Conservation (phyloP, 2,329 filamentous ascomycete species). For the Aspergillus uvarum region DNA sequence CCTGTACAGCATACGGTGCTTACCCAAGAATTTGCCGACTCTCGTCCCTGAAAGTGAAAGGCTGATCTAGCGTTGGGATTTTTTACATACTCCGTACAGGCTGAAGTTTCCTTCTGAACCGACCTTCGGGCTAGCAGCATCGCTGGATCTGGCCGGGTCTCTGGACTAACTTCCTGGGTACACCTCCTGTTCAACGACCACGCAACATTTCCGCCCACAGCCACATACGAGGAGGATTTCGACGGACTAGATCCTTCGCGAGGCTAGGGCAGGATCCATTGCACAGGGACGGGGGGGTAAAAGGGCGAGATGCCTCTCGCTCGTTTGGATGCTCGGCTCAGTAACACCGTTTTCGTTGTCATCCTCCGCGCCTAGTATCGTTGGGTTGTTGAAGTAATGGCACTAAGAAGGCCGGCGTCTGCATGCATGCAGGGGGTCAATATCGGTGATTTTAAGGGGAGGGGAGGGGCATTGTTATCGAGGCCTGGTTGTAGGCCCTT, state of each 20-base stretch:
- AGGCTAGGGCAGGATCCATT: background rate
- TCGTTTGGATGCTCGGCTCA: background rate
- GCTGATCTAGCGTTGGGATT: too few relatives aligned
- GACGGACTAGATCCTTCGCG: background rate
- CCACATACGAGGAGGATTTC: background rate
- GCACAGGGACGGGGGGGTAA: too few relatives aligned
- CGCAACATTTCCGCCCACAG: background rate
- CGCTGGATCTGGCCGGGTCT: too few relatives aligned
- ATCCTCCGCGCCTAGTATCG: background rate
- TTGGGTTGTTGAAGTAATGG: background rate
- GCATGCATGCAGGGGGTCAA: background rate
- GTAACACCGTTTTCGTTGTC: background rate
- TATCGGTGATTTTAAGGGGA: background rate
- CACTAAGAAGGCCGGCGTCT: background rate
- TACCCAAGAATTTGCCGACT: too few relatives aligned
- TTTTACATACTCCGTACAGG: too few relatives aligned
- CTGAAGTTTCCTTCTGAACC: too few relatives aligned
- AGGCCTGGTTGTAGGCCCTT: background rate
- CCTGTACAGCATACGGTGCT: too few relatives aligned
- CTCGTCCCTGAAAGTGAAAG: too few relatives aligned
- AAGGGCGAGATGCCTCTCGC: background rate
- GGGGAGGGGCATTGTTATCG: background rate
- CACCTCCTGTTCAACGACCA: background rate
- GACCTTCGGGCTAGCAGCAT: too few relatives aligned
- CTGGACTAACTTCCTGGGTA: too few relatives aligned